These are phyloP conservation scores for Microbotryum silenes-acaulis DNA, from an alignment of 1,284 basidiomycete species.

Conservation along the genomic window DNA sequence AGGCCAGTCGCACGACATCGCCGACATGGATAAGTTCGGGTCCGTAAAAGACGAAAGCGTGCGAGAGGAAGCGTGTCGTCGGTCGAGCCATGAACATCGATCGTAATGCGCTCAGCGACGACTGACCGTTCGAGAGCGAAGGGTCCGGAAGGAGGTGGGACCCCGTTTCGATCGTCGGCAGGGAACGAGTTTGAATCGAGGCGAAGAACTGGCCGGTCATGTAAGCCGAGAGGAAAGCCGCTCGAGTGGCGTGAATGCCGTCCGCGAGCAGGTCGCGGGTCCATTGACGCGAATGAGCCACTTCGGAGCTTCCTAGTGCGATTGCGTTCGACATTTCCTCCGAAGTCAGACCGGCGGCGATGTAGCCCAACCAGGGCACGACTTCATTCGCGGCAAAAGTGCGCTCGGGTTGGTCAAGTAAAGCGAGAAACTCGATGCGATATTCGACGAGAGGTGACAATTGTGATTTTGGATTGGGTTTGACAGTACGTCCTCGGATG, in stretches of 20 bases:
- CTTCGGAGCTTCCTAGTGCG: too few species aligned
- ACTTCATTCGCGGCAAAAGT: slow-evolving; percentile 15
- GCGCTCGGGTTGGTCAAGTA: slow-evolving; percentile 11
- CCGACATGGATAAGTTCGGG: slow-evolving; percentile 22
- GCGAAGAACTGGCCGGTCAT: slow-evolving; percentile 17
- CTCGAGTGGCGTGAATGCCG: too few species aligned
- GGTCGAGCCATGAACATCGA: too few species aligned
- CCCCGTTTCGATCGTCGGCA: slow-evolving; percentile 10
- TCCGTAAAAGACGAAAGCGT: slow-evolving; percentile 16
- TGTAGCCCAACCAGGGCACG: slow-evolving; percentile 20
- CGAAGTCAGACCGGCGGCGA: slow-evolving; percentile 5
- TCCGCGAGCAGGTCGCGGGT: too few species aligned
- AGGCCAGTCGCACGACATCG: slow-evolving; percentile 23
- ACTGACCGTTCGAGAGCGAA: background rate
- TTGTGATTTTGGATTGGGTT: background rate
- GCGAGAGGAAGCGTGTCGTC: slow-evolving; percentile 13
- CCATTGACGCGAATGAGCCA: too few species aligned
- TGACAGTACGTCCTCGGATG: slow-evolving; percentile 8
- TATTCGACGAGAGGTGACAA: slow-evolving; percentile 1
- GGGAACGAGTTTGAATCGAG: slow-evolving; percentile 17
- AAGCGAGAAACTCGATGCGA: slow-evolving; percentile 16
- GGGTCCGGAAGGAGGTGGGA: slow-evolving; percentile 9
- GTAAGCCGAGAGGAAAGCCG: slow-evolving; percentile 12
- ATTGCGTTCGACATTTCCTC: too few species aligned
- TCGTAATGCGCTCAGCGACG: background rate